Evolutionary conservation across 2,329 filamentous ascomycete species (phyloP).

Genomic region (Dothistroma septosporum): DNA sequence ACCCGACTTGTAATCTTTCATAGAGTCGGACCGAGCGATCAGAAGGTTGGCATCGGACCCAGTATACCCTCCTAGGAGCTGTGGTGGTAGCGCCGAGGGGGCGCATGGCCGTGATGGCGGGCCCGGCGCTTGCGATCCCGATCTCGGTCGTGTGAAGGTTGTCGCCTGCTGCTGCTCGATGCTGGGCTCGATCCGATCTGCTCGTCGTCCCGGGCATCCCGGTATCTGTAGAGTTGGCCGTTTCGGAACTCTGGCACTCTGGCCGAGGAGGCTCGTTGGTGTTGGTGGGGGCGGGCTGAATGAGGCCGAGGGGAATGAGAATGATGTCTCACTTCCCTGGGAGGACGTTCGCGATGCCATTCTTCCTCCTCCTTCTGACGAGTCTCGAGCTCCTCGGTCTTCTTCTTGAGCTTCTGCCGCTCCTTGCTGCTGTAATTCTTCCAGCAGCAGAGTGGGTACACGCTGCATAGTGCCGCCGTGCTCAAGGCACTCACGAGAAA

Average conservation of each 20-base stretch:
- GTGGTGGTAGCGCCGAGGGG: conserved; percentile 32
- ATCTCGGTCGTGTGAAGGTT: conserved; percentile 24
- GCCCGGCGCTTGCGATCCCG: conserved; percentile 29
- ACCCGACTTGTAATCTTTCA: conserved; percentile 15
- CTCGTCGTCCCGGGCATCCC: conserved; percentile 18
- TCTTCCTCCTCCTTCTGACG: conserved; percentile 26
- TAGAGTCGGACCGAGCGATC: conserved; percentile 10
- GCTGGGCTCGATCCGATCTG: conserved; percentile 21
- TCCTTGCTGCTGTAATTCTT: conserved; percentile 35
- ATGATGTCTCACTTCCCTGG: conserved; percentile 23
- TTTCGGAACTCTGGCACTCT: conserved; percentile 20
- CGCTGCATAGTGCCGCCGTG: conserved; percentile 35
- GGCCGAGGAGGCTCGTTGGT: conserved; percentile 21
- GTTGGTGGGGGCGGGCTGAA: conserved; percentile 21
- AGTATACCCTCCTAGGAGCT: conserved; percentile 33
- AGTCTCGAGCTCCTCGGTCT: conserved; percentile 26
- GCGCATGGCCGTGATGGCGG: conserved; percentile 30
- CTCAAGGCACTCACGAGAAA: conserved; percentile 30
- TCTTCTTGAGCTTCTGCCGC: conserved; percentile 24
- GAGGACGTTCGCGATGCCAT: conserved; percentile 20
- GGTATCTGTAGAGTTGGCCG: conserved; percentile 18
- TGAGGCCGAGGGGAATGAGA: conserved; percentile 28
- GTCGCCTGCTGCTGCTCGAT: conserved; percentile 14
- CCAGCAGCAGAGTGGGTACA: conserved; percentile 36
- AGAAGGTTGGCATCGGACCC: conserved; percentile 32